Base-by-base conservation (phyloP, 768 basidiomycete species). In the Leucocoprinus leucothites region DNA sequence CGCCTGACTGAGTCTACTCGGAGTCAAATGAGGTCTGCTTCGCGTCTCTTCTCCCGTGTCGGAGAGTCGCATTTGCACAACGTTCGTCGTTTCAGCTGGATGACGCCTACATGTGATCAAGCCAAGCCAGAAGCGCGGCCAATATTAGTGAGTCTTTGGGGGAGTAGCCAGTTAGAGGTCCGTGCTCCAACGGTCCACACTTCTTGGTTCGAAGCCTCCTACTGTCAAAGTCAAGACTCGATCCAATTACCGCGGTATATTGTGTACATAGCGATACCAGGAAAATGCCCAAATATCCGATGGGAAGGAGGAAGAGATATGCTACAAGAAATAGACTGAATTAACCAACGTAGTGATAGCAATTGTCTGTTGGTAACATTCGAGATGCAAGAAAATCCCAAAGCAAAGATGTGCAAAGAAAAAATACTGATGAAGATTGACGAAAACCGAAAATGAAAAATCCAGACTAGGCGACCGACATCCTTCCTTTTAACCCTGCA, bases 401-500 rank as follows among this genome's bases (percentile, higher is more conserved):
- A 41, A 14, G 18, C 31, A 41, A 41, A 7, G 5, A 41, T 41
- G 16, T n/a, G 40, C 14, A 28, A 14, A n/a, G n/a, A n/a, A 16
- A 46, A 21, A n/a, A 48, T 9, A 1, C n/a, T n/a, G 24, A 57
- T 35, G 22, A 25, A 44, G 18, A 31, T 31, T 11, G 6, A 31
- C 11, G 31, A 31, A 31, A 31, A n/a, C n/a, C 31, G 31, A 31
- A 31, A 31, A 28, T 31, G 14, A 19, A 43, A 34, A 38, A 43
- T 26, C 16, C 34, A 53, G 40, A 34, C 28, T 43, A 52, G 22
- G 26, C 16, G n/a, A 52, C 14, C 19, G 54, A 43, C 21, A 6
- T 49, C 19, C 47, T 49, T 13, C 48, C 40, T 38, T 55, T 55
- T 41, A 58, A 9, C 16, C 48, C 36, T 8, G 49, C 67, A 1